Percentiles rank a stretch among this genome's conserved stretches.
Evolutionary conservation across 768 basidiomycete genomes (phyloP).

Genomic region (Pleurotus eryngii): DNA sequence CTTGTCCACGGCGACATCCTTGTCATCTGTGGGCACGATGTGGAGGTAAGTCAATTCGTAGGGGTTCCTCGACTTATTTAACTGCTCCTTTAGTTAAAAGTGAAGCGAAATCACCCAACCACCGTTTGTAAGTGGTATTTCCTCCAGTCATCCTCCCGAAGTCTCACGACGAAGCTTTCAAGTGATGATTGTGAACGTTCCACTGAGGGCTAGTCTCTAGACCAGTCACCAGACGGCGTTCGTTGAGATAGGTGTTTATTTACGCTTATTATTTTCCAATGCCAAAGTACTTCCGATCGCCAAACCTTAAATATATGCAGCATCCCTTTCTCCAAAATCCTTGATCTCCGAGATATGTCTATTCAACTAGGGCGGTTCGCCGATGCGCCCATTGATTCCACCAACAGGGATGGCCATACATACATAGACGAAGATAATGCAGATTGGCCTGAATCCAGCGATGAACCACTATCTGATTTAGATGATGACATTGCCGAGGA

Average conservation of each 20-base stretch:
- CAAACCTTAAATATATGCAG: too few species aligned
- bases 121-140: not conserved
- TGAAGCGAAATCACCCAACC: not conserved
- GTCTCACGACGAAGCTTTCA: too few species aligned
- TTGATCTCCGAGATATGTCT: constrained; percentile 29
- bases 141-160: too few species aligned
- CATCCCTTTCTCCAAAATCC: not conserved
- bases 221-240: not conserved
- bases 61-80: not conserved
- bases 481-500: constrained; percentile 47
- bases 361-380: constrained; percentile 59
- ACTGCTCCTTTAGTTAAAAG: not conserved
- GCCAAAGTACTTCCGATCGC: too few species aligned
- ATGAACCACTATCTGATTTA: constrained; percentile 35
- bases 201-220: too few species aligned
- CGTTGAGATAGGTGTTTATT: not conserved
- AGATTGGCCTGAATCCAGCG: constrained; percentile 26
- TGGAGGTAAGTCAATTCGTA: not conserved
- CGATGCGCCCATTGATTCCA: constrained; percentile 42
- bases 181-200: not conserved
- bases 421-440: constrained; percentile 38
- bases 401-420: constrained; percentile 25
- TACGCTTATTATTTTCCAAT: constrained; percentile 5
- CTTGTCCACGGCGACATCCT: constrained; percentile 4
- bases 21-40: not conserved